Evolutionary conservation across 345 rosid genomes (phyloP).

Genomic region (Rhodomyrtus tomentosa): DNA sequence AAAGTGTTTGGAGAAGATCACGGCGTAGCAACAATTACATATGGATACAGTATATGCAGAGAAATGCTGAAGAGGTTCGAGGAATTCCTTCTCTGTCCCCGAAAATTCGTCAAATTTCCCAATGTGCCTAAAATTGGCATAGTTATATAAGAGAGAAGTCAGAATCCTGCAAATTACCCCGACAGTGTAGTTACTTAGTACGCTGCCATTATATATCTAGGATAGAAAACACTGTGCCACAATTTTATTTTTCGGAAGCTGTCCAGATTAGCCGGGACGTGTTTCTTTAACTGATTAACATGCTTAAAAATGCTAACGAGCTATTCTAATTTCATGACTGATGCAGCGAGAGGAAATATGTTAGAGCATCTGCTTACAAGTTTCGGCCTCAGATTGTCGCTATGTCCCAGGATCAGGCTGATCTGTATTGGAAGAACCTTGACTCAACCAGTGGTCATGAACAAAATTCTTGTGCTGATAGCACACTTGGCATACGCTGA

Average conservation of each 20-base stretch:
- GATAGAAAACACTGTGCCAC: neutral
- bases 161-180: neutral
- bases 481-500: slow-evolving; percentile 32
- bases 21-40: neutral
- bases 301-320: neutral
- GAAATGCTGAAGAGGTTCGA: neutral
- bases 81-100: neutral
- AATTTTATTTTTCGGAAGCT: neutral
- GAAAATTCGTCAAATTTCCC: neutral
- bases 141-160: neutral
- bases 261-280: neutral
- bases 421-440: slow-evolving; percentile 1
- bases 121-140: neutral
- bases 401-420: neutral
- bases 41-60: neutral
- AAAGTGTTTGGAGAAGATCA: neutral
- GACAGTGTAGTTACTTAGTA: neutral
- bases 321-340: too few species aligned
- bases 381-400: neutral
- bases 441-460: slow-evolving; percentile 14
- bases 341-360: neutral
- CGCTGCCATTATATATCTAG: neutral
- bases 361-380: neutral
- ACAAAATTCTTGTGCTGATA: slow-evolving; percentile 3
- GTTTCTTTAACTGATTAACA: neutral